phyloP scores from a whole-genome alignment of 805 yeast species.

The Saccharomycopsis schoenii region DNA sequence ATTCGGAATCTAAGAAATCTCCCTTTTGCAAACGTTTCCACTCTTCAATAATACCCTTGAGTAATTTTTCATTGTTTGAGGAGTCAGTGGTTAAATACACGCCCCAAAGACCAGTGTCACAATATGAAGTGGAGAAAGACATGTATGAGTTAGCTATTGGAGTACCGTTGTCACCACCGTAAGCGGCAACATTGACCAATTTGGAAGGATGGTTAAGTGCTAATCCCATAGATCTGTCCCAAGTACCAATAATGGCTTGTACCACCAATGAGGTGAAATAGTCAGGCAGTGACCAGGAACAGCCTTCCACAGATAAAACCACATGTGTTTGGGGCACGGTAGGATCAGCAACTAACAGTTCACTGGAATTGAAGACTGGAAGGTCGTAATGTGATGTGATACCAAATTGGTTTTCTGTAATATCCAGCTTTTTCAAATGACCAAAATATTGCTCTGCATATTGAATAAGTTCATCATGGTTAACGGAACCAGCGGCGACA shows the following conservation, averaged over 20 bases:
- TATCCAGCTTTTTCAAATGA: slow-evolving; percentile 43
- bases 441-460: slow-evolving; percentile 73
- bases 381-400: slow-evolving; percentile 48
- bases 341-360: slow-evolving; percentile 72
- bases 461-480: slow-evolving; percentile 73
- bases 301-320: slow-evolving; percentile 96
- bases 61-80: slow-evolving; percentile 40
- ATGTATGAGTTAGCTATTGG: slow-evolving; percentile 87
- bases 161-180: slow-evolving; percentile 43
- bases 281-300: slow-evolving; percentile 93
- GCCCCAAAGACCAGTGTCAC: slow-evolving; percentile 98
- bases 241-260: slow-evolving; percentile 92
- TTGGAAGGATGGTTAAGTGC: slow-evolving; percentile 82
- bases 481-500: slow-evolving; percentile 93
- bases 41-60: slow-evolving; percentile 70
- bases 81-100: slow-evolving; percentile 79
- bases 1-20: slow-evolving; percentile 71
- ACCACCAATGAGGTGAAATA: slow-evolving; percentile 93
- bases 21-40: slow-evolving; percentile 83
- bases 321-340: slow-evolving; percentile 82
- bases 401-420: slow-evolving; percentile 59
- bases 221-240: slow-evolving; percentile 89
- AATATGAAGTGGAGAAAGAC: slow-evolving; percentile 95
- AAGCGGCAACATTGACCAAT: slow-evolving; percentile 55
- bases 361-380: slow-evolving; percentile 80